Conservation (phyloP, 352 stramenopile genomes). For the Phytopythium kandeliae region DNA sequence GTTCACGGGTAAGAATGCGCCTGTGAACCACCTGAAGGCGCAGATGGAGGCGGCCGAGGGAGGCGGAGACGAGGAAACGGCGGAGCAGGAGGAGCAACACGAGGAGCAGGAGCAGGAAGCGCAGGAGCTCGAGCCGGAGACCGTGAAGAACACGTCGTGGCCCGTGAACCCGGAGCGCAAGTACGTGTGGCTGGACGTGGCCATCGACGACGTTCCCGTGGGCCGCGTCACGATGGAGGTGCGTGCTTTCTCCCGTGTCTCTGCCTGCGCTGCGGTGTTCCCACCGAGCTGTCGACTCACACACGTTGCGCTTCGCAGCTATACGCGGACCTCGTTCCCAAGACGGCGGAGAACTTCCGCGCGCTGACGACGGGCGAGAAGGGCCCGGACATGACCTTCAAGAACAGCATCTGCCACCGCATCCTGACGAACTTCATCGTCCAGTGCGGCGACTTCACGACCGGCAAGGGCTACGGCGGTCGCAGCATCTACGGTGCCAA, state of each 20-base stretch:
- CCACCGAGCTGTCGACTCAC: too few species aligned
- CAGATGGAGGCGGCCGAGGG: not conserved
- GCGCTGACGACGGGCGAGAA: slow-evolving; percentile 95
- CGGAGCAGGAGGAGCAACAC: slow-evolving; percentile 8
- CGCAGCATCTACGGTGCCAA: slow-evolving; percentile 97
- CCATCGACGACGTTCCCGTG: slow-evolving; percentile 65
- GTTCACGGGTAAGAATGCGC: not conserved
- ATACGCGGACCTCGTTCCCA: slow-evolving; percentile 94
- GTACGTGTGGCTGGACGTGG: slow-evolving; percentile 85
- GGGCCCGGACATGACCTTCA: slow-evolving; percentile 91
- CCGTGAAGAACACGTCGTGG: slow-evolving; percentile 21
- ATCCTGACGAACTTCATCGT: slow-evolving; percentile 99
- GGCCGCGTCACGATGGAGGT: slow-evolving; percentile 75
- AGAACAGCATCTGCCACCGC: slow-evolving; percentile 96
- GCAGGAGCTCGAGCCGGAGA: slow-evolving; percentile 8
- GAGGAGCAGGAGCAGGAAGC: slow-evolving; percentile 3
- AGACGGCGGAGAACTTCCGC: slow-evolving; percentile 98
- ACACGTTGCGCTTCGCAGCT: too few species aligned
- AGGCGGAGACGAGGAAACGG: not conserved
- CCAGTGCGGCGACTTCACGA: slow-evolving; percentile 95
- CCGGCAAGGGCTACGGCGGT: slow-evolving; percentile 91
- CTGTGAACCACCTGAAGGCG: not conserved
- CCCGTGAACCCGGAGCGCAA: slow-evolving; percentile 56
- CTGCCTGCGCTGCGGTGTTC: too few species aligned
- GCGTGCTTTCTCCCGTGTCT: too few species aligned